Conservation (phyloP, 108 stramenopile species). For the Fistulifera pelliculosa region DNA sequence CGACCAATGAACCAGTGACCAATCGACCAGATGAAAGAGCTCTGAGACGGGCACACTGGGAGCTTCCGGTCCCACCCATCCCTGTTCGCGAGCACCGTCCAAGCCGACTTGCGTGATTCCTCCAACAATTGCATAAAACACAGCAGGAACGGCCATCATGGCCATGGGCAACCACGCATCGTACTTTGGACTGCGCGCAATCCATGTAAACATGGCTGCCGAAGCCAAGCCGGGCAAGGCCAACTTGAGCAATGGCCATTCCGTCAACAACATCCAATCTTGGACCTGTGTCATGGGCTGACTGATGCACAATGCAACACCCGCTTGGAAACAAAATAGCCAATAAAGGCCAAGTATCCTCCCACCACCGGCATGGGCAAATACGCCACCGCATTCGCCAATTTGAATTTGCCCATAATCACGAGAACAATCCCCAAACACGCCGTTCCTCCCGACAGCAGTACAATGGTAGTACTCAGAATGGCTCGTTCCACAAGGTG, state of each 20-base stretch:
- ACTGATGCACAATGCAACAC: constrained; percentile 76
- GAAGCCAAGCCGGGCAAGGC: constrained; percentile 72
- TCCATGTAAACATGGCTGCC: constrained; percentile 64
- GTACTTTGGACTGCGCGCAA: constrained; percentile 38
- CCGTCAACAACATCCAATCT: constrained; percentile 63
- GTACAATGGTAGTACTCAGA: constrained; percentile 56
- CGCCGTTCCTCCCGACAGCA: constrained; percentile 73
- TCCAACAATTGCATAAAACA: constrained; percentile 70
- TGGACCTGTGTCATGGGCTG: constrained; percentile 46
- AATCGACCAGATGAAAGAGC: constrained; percentile 63
- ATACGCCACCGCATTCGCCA: constrained; percentile 90
- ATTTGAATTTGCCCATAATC: constrained; percentile 69
- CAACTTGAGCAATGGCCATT: constrained; percentile 41
- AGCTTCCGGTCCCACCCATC: constrained; percentile 73
- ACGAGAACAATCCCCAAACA: constrained; percentile 73
- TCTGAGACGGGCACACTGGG: constrained; percentile 63
- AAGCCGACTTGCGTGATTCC: constrained; percentile 26
- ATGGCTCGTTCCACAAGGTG: constrained; percentile 29
- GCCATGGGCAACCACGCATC: constrained; percentile 60
- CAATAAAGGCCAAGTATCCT: constrained; percentile 92
- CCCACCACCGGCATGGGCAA: constrained; percentile 89
- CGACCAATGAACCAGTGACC: constrained; percentile 67
- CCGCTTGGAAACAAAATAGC: constrained; percentile 90
- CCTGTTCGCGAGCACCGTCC: constrained; percentile 56
- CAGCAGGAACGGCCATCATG: constrained; percentile 75